These are phyloP conservation scores for Saccharomycopsis synnaedendra DNA, from an alignment of 805 yeast genomes.

Conservation along the genomic window DNA sequence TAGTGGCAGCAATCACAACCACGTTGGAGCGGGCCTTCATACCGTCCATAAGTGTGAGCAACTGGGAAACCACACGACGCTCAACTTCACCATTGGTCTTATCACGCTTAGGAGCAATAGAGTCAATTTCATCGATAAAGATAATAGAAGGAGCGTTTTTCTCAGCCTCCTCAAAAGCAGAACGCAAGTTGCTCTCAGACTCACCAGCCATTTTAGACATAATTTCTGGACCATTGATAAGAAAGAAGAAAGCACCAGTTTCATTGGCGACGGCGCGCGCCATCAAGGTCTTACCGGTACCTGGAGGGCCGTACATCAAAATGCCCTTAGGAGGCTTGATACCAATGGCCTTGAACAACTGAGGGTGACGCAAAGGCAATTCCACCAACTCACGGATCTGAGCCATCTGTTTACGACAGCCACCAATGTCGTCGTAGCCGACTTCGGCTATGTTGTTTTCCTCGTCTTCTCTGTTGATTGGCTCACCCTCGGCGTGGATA, in stretches of 20 bases:
- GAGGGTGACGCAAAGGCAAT: conserved; percentile 96
- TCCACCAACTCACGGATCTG: conserved; percentile 98
- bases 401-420: conserved; percentile 98
- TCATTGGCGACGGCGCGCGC: conserved; percentile 99
- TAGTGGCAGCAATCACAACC: conserved; percentile 97
- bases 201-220: conserved; percentile 99
- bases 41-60: conserved; percentile 97
- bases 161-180: conserved; percentile 98
- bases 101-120: conserved; percentile 99
- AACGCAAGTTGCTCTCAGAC: conserved; percentile 91
- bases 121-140: conserved; percentile 96
- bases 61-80: conserved; percentile 96
- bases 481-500: conserved; percentile 98
- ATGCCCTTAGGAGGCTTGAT: conserved; percentile 98
- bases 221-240: conserved; percentile 97
- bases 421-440: conserved; percentile 98
- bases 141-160: conserved; percentile 97
- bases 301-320: conserved; percentile 98
- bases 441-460: conserved; percentile 94
- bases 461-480: conserved; percentile 95
- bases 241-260: conserved; percentile 97
- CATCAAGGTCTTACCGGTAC: conserved; percentile 99
- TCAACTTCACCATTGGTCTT: conserved; percentile 99
- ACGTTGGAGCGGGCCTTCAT: conserved; percentile 99
- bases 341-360: conserved; percentile 94